Conservation (phyloP, 371 early-diverging fungal genomes). For the Apophysomyces elegans region DNA sequence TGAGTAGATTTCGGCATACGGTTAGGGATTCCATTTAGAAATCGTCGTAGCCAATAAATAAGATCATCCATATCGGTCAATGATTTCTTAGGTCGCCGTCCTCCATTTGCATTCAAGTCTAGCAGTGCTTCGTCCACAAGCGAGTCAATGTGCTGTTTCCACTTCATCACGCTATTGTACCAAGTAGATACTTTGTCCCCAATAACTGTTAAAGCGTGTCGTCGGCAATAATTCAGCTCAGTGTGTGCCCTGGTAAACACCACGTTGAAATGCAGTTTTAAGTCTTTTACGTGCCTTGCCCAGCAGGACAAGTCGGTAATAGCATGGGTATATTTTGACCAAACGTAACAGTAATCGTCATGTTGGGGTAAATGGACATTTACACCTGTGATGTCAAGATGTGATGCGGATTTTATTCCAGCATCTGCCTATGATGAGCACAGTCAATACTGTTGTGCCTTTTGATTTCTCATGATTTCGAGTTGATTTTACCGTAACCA, state of each 20-base stretch:
- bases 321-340: not conserved
- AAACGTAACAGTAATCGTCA: not conserved
- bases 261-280: not conserved
- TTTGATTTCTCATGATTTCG: too few species aligned
- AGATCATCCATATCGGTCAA: not conserved
- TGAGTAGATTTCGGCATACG: not conserved
- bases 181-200: not conserved
- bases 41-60: not conserved
- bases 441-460: not conserved
- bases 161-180: not conserved
- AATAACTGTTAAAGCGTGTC: not conserved
- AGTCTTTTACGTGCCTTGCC: not conserved
- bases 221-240: not conserved
- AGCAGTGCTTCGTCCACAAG: not conserved
- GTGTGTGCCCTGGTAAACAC: not conserved
- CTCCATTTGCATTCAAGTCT: not conserved
- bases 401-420: not conserved
- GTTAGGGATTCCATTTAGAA: not conserved
- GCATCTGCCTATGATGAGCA: conserved; percentile 1
- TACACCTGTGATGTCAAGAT: not conserved
- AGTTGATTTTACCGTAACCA: not conserved
- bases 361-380: not conserved
- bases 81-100: not conserved
- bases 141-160: not conserved
- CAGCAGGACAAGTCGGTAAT: not conserved